These are phyloP conservation scores for Thoreauomyces humboldtii DNA, from an alignment of 192 early-diverging fungal species.

Conservation along the genomic window DNA sequence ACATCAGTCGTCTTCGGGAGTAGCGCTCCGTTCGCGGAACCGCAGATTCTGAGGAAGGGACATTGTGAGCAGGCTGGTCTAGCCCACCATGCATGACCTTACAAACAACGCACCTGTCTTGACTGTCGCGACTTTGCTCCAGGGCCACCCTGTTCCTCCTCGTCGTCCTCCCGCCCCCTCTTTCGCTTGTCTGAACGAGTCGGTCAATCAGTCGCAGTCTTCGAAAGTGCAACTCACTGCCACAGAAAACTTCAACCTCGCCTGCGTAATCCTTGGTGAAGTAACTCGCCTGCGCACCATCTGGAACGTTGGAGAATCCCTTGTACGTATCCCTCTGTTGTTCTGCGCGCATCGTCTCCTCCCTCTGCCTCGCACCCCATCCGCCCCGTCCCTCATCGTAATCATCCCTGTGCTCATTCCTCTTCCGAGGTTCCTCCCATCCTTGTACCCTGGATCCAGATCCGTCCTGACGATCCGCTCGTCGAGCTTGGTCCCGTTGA, in stretches of 20 bases:
- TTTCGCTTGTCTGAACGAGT: background rate
- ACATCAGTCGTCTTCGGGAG: slow-evolving; percentile 29
- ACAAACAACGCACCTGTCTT: background rate
- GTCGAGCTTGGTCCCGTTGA: slow-evolving; percentile 93
- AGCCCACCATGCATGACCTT: background rate
- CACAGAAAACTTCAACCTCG: background rate
- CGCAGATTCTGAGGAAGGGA: slow-evolving; percentile 42
- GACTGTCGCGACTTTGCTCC: background rate
- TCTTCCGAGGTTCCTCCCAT: slow-evolving; percentile 91
- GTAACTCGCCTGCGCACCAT: slow-evolving; percentile 19
- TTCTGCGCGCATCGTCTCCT: slow-evolving; percentile 39
- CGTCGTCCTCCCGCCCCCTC: slow-evolving; percentile 23
- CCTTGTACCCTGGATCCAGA: slow-evolving; percentile 91
- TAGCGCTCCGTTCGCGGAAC: slow-evolving; percentile 37
- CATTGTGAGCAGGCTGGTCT: background rate
- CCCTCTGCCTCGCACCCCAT: slow-evolving; percentile 79
- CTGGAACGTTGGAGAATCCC: slow-evolving; percentile 24
- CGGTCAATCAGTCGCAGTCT: background rate
- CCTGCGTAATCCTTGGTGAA: background rate
- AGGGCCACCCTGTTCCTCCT: slow-evolving; percentile 6
- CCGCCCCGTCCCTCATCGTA: slow-evolving; percentile 95
- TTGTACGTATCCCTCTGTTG: slow-evolving; percentile 67
- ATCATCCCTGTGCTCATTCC: slow-evolving; percentile 93
- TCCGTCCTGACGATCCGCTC: slow-evolving; percentile 93
- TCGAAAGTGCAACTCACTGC: background rate